A percentile compares a stretch with the other conserved stretches of the same genome.
These are phyloP conservation scores for Colletotrichum sp. DNA, from an alignment of 2,329 filamentous ascomycete genomes.

Conservation along the genomic window DNA sequence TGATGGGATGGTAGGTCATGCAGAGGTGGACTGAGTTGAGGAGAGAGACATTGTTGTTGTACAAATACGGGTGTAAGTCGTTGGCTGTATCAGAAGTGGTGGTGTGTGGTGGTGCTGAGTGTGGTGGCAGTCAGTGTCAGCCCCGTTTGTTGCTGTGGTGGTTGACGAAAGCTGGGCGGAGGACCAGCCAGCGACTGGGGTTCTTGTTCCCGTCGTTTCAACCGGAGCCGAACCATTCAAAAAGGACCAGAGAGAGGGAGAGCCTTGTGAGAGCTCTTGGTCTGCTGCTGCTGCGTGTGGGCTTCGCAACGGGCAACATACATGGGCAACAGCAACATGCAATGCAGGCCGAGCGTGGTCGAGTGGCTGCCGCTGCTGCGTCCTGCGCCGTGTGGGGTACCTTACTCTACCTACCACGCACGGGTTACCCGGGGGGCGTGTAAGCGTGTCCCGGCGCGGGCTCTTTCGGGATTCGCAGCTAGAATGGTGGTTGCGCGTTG, in stretches of 20 bases:
- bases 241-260: not conserved
- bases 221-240: not conserved
- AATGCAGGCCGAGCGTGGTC: not conserved
- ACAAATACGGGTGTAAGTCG: not conserved
- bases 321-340: not conserved
- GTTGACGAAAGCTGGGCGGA: not conserved
- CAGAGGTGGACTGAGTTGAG: not conserved
- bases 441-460: not conserved
- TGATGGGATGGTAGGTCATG: not conserved
- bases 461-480: not conserved
- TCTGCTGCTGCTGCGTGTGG: not conserved
- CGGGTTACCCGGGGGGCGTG: not conserved
- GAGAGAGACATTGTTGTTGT: not conserved
- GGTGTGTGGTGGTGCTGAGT: not conserved
- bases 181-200: not conserved
- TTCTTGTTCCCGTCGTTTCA: not conserved
- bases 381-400: not conserved
- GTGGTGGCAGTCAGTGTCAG: not conserved
- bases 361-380: not conserved
- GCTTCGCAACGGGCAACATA: not conserved
- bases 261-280: not conserved
- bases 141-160: not conserved
- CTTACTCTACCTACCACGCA: not conserved
- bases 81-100: not conserved
- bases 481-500: not conserved